Evolutionary conservation across 2,329 filamentous ascomycete genomes (phyloP), one percentile per base, ranked within the genome.

Genomic region (Coniochaeta pulveracea): DNA sequence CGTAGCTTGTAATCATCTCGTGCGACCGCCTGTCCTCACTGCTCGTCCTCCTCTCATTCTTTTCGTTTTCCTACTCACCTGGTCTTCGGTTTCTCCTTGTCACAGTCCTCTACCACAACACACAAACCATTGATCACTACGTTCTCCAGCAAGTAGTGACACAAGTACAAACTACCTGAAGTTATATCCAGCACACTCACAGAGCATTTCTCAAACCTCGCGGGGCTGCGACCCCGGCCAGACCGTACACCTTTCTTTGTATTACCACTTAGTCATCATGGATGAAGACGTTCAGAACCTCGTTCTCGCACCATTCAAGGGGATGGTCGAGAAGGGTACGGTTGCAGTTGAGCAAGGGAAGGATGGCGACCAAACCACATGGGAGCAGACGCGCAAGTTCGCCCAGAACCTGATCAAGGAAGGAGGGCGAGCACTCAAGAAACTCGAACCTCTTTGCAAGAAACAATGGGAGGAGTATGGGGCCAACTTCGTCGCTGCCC

Each of bases 241-340:
- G 11, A 10, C 10, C 26, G 16, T 11, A 27, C 26, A 16, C 26
- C 18, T 27, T 26, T 27, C 8, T 19, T n/a, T 6, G 18, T 4
- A 16, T n/a, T 19, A 18, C 15, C n/a, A 29, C 26, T 11, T 29
- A 15, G 18, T 19, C 18, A 32, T 3, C 5, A 33, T 33, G 30
- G 30, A 33, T n/a, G 30, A 45, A 40, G 38, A 42, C n/a, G 39
- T 46, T 24, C 35, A 43, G 34, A 54, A 57, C 27, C 60, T 72
- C 28, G 62, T 70, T 23, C 50, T 71, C 18, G 55, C 56, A 22
- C 66, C 67, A 18, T 73, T 72, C 43, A 57, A 51, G 34, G 66
- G 72, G 27, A 61, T 72, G 35, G 60, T 69, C 33, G 61, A 66
- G 26, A 70, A 69, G 52, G 67, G 61, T 19, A 62, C 53, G 21